phyloP scores from a whole-genome alignment of 441 rosid species.

The Pelargonium fulgidum region DNA sequence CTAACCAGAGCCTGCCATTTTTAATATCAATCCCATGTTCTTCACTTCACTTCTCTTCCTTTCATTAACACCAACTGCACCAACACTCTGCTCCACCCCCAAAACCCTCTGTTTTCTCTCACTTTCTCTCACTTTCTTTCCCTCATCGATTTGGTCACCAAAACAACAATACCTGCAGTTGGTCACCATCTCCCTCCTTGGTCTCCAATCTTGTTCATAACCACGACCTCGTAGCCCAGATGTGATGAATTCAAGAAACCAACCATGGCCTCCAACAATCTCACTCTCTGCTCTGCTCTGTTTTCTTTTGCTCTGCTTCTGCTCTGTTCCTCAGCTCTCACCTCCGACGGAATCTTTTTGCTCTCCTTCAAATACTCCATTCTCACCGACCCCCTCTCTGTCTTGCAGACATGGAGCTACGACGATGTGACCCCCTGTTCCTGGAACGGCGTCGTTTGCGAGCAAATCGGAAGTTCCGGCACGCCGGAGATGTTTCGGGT shows the following conservation, averaged over 20 bases:
- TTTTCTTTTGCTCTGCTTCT: background rate
- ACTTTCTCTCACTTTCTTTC: background rate
- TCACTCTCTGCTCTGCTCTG: slow-evolving; percentile 9
- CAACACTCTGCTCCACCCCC: background rate
- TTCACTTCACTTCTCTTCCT: background rate
- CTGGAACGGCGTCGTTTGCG: slow-evolving; percentile 72
- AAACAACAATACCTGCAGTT: slow-evolving; percentile 42
- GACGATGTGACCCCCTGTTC: slow-evolving; percentile 69
- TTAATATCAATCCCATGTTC: background rate
- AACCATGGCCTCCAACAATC: slow-evolving; percentile 30
- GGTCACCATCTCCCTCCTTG: slow-evolving; percentile 42
- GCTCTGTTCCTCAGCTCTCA: background rate
- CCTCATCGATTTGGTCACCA: slow-evolving; percentile 41
- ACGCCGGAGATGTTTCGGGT: slow-evolving; percentile 54
- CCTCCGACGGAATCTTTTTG: slow-evolving; percentile 52
- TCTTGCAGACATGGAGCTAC: slow-evolving; percentile 63
- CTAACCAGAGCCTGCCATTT: background rate
- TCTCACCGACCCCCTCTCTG: slow-evolving; percentile 58
- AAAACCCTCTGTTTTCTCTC: background rate
- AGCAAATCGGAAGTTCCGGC: slow-evolving; percentile 33
- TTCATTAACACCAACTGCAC: background rate
- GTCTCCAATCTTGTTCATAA: background rate
- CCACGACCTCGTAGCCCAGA: slow-evolving; percentile 31
- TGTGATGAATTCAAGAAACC: slow-evolving; percentile 18
- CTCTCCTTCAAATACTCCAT: slow-evolving; percentile 77